These are phyloP conservation scores for Paramecium primaurelia DNA, from an alignment of 73 alveolate species.

Conservation along the genomic window DNA sequence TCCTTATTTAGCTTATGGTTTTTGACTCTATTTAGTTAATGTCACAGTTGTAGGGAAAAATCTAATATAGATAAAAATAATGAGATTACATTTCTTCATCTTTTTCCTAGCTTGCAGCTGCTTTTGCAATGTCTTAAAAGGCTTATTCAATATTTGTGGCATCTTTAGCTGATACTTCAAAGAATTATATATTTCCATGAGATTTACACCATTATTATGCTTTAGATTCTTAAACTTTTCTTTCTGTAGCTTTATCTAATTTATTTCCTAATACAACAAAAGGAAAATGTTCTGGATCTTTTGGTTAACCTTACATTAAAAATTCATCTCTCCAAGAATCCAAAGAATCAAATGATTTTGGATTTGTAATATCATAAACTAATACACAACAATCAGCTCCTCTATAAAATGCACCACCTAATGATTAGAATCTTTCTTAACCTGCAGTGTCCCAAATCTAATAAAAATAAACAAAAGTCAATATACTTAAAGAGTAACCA, in stretches of 20 bases:
- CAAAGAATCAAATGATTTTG: slow-evolving; percentile 87
- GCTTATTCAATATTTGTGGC: slow-evolving; percentile 85
- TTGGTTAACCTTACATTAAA: slow-evolving; percentile 82
- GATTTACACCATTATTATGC: slow-evolving; percentile 92
- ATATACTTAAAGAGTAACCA: slow-evolving; percentile 85
- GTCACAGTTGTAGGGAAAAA: slow-evolving; percentile 51
- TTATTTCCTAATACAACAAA: slow-evolving; percentile 97
- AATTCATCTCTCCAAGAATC: slow-evolving; percentile 95
- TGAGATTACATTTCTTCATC: slow-evolving; percentile 42
- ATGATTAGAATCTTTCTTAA: slow-evolving; percentile 76
- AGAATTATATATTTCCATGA: slow-evolving; percentile 80
- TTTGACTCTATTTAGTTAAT: background rate
- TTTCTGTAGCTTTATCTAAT: slow-evolving; percentile 68
- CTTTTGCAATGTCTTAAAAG: slow-evolving; percentile 80
- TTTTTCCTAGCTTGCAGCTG: slow-evolving; percentile 69
- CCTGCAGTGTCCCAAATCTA: slow-evolving; percentile 80
- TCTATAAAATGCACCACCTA: slow-evolving; percentile 97
- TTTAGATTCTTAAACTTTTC: slow-evolving; percentile 78
- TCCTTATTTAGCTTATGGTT: slow-evolving; percentile 24
- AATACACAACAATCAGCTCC: slow-evolving; percentile 98
- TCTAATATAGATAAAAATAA: background rate
- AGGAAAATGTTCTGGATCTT: slow-evolving; percentile 95
- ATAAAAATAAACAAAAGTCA: slow-evolving; percentile 67
- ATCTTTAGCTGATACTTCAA: slow-evolving; percentile 88
- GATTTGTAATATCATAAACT: slow-evolving; percentile 87